Conservation (phyloP, 345 rosid genomes). For the Alliaria petiolata region DNA sequence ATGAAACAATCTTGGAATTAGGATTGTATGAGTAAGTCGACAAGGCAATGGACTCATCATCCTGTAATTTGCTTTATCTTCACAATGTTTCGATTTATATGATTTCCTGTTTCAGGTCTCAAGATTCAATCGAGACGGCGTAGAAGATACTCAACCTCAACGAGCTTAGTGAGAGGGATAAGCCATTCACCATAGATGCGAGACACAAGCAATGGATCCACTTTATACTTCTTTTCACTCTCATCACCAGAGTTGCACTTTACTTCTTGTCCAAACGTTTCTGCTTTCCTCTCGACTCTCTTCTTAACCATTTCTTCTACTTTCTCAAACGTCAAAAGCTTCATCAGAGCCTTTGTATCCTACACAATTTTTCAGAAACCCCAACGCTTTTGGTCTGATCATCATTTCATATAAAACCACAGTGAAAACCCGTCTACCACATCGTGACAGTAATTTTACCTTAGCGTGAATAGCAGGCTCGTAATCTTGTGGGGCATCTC, state of each 20-base stretch:
- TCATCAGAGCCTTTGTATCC: conserved; percentile 69
- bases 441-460: conserved; percentile 37
- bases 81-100: not conserved
- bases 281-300: conserved; percentile 80
- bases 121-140: conserved; percentile 59
- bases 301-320: conserved; percentile 79
- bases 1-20: not conserved
- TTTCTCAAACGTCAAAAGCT: conserved; percentile 56
- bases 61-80: not conserved
- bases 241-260: conserved; percentile 11
- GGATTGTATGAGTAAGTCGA: not conserved
- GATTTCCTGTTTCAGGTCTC: not conserved
- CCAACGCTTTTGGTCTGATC: not conserved
- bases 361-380: conserved; percentile 24
- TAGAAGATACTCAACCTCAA: conserved; percentile 80
- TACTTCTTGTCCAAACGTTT: conserved; percentile 65
- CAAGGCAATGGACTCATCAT: not conserved
- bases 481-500: conserved; percentile 59
- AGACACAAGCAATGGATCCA: conserved; percentile 59
- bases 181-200: conserved; percentile 80
- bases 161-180: conserved; percentile 77
- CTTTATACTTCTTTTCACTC: conserved; percentile 38
- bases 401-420: not conserved
- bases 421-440: not conserved
- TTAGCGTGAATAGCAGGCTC: conserved; percentile 64